Evolutionary conservation across 2,329 filamentous ascomycete genomes (phyloP), one percentile per base, ranked within the genome.

Genomic region (Diaporthe longicolla): DNA sequence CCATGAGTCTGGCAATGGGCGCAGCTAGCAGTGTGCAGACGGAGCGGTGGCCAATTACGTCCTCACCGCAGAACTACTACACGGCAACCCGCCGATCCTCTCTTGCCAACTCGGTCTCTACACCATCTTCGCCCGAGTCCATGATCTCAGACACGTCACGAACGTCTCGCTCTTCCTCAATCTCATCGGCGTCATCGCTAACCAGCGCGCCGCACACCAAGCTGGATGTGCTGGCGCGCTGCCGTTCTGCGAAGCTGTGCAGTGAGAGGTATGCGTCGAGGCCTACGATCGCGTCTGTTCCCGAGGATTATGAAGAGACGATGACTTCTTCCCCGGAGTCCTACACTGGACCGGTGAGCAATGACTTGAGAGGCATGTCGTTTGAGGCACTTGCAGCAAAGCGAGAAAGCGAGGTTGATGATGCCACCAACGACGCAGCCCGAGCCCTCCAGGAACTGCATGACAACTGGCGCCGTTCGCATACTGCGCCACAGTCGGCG

Each of bases 131-230:
- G 37, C 91, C 91, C 76, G 90, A 92, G 79, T 92, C 91, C 72
- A 92, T 92, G 90, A 83, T 92, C 59, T 92, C 91, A 74, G 91
- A 92, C 79, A 85, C 86, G 73, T 92, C 88, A 74, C 87, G 87
- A 75, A 87, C 89, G 76, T 92, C 90, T 77, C 89, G 90, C 81
- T 91, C 89, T 70, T 92, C 90, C 80, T 92, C 90, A 24, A 89
- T 91, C 82, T 92, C 90, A 73, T 91, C 90, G 79, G 86, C 89
- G 78, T 91, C 89, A 77, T 90, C 89, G 74, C 83, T 89, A 83
- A 87, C 84, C 82, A 89, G 87, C 87, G 90, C 89, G 89, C 90
- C 87, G 83, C 85, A 84, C 82, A 83, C 85, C 84, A 88, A 88
- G 83, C 82, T 87, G 87, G 88, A 89, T 82, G 85, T 88, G 80